Evolutionary conservation across 768 basidiomycete species (phyloP), one percentile per base, ranked within the genome.

Genomic region (Collybia sp.): DNA sequence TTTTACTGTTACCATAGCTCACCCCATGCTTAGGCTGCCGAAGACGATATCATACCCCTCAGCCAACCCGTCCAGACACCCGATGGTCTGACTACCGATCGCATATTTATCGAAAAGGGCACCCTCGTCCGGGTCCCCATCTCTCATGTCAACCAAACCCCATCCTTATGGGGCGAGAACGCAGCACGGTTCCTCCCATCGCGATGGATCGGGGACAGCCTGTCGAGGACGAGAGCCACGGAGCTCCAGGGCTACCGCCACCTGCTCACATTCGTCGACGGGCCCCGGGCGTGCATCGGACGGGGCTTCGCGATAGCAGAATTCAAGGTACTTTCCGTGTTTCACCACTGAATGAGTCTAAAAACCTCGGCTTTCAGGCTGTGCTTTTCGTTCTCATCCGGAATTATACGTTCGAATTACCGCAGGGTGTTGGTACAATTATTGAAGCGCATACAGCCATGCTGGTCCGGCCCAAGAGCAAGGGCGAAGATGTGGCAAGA

Each of bases 381-480:
- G 68, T 71, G 0, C 53, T 77, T 2, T 58, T 58, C 1, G 67
- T 74, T 18, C 58, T 79, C 10, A 61, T 75, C 36, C 65, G 65
- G 42, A 65, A 68, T 54, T 78, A 61, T 45, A 57, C 54, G 2
- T 73, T 73, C 48, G 67, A 67, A 48, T 54, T 72, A 12, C 66
- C 61, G 6, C 52, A 62, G 38, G 69, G 68, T 12, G 60, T 61
- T 6, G 56, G 65, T 6, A 67, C 69, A 1, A 49, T 48, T 37
- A 59, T 71, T n/a, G 70, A 62, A 13, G 37, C 41, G 0, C 63
- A 66, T 41, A 42, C 40, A 15, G 57, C 60, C 2, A 55, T 70
- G 35, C 40, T 72, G 13, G 59, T 61, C 2, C 58, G 68, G 5
- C 72, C 72, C 0, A 68, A 62, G 48, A 48, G 65, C 30, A 53